Percentiles rank a stretch among this genome's conserved stretches.
Conservation (phyloP, 441 rosid species). For the Omphalea diandra region DNA sequence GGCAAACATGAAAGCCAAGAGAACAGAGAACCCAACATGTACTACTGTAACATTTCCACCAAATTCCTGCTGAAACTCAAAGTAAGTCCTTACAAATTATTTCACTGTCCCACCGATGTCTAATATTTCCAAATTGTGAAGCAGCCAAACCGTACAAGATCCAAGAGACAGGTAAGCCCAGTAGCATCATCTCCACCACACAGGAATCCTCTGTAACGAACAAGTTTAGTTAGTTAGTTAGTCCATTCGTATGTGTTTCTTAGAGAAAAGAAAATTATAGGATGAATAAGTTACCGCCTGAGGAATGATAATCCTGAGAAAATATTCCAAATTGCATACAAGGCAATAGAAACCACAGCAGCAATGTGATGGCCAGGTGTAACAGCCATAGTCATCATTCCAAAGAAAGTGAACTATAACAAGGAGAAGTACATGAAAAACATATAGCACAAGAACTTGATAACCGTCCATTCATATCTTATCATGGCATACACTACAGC, state of each 20-base stretch:
- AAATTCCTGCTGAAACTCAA: constrained; percentile 51
- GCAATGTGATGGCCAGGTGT: constrained; percentile 52
- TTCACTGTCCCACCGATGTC: constrained; percentile 44
- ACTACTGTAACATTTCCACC: constrained; percentile 45
- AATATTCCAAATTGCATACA: constrained; percentile 43
- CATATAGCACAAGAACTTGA: constrained; percentile 48
- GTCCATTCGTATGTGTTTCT: too few relatives aligned
- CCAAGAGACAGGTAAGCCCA: constrained; percentile 70
- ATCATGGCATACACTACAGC: constrained; percentile 50
- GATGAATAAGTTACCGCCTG: constrained; percentile 41
- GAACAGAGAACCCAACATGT: constrained; percentile 43
- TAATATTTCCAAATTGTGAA: constrained; percentile 66
- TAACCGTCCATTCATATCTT: constrained; percentile 45
- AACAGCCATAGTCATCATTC: constrained; percentile 53
- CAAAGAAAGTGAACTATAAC: constrained; percentile 47
- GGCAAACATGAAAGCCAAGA: constrained; percentile 58
- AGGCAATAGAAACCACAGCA: constrained; percentile 35
- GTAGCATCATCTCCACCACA: constrained; percentile 83
- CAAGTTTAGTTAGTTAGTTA: too few relatives aligned
- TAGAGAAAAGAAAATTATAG: too few relatives aligned
- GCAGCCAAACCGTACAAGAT: too few relatives aligned
- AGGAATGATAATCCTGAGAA: constrained; percentile 54
- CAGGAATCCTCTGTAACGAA: constrained; percentile 68
- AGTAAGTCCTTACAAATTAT: constrained; percentile 46
- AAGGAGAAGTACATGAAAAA: constrained; percentile 49